Evolutionary conservation across 176 grass and related monocot species (phyloP).

Genomic region (Coix lacrymajobi): DNA sequence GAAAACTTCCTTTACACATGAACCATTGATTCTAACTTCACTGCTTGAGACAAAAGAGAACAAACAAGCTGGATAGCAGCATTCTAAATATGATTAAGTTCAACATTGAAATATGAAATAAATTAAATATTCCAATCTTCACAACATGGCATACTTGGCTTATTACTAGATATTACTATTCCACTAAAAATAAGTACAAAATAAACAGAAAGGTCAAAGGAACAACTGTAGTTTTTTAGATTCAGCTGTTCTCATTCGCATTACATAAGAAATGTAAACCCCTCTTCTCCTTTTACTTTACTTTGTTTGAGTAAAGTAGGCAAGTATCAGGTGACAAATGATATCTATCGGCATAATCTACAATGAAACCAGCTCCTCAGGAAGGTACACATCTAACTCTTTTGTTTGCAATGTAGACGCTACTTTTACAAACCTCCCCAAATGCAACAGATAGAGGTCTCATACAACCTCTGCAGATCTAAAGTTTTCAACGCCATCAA

Average conservation of each 20-base stretch:
- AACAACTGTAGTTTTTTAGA: background rate
- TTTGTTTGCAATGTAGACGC: background rate
- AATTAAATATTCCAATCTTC: background rate
- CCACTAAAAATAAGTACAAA: background rate
- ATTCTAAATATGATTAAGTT: background rate
- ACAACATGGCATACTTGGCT: background rate
- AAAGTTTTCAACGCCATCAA: background rate
- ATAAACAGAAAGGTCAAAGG: background rate
- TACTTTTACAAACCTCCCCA: background rate
- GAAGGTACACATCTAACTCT: background rate
- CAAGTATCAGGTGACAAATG: background rate
- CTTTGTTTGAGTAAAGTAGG: background rate
- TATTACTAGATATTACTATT: constrained; percentile 1
- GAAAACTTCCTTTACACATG: background rate
- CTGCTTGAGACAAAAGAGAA: background rate
- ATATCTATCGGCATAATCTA: background rate
- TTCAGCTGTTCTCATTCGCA: background rate
- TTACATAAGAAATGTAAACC: constrained; percentile 3
- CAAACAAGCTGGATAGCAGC: background rate
- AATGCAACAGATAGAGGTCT: background rate
- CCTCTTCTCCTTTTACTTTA: no score
- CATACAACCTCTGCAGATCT: background rate
- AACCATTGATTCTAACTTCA: background rate
- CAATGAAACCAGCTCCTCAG: background rate
- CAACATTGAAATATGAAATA: constrained; percentile 2